These are phyloP conservation scores for Friedmanniomyces endolithicus DNA, from an alignment of 495 filamentous ascomycete genomes.

Conservation along the genomic window DNA sequence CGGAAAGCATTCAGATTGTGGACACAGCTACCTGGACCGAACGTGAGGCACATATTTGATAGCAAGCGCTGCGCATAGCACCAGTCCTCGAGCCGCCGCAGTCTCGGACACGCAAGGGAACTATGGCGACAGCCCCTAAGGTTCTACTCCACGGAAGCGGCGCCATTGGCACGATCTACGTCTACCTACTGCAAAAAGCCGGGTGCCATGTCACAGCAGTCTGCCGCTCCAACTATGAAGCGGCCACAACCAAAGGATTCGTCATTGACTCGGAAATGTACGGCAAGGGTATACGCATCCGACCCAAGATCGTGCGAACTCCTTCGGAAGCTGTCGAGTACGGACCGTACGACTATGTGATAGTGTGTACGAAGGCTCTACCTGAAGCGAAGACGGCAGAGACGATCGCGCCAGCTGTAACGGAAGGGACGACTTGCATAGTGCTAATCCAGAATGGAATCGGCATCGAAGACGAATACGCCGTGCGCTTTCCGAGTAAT, in stretches of 20 bases:
- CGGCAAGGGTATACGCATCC: slow-evolving; percentile 30
- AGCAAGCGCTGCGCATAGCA: too few species aligned
- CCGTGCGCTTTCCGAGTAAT: slow-evolving; percentile 34
- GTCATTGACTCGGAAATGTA: slow-evolving; percentile 37
- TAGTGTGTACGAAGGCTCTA: slow-evolving; percentile 37
- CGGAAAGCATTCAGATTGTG: too few species aligned
- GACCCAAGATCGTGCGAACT: slow-evolving; percentile 32
- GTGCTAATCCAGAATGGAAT: slow-evolving; percentile 47
- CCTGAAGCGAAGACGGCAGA: slow-evolving; percentile 26
- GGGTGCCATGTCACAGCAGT: slow-evolving; percentile 37
- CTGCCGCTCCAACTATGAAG: slow-evolving; percentile 45
- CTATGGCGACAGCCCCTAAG: slow-evolving; percentile 17
- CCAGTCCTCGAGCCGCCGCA: too few species aligned
- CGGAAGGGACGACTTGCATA: slow-evolving; percentile 32
- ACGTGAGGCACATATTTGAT: too few species aligned
- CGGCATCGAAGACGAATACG: slow-evolving; percentile 39
- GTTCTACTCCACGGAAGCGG: slow-evolving; percentile 43
- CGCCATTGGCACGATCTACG: slow-evolving; percentile 40
- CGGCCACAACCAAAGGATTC: slow-evolving; percentile 37
- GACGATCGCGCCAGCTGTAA: slow-evolving; percentile 34
- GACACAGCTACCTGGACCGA: too few species aligned
- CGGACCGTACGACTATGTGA: slow-evolving; percentile 39
- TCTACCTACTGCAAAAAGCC: slow-evolving; percentile 36
- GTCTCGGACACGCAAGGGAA: too few species aligned
- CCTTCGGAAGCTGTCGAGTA: slow-evolving; percentile 27